Evolutionary conservation across 2,329 filamentous ascomycete species (phyloP).

Genomic region (Botrytis paeoniae): DNA sequence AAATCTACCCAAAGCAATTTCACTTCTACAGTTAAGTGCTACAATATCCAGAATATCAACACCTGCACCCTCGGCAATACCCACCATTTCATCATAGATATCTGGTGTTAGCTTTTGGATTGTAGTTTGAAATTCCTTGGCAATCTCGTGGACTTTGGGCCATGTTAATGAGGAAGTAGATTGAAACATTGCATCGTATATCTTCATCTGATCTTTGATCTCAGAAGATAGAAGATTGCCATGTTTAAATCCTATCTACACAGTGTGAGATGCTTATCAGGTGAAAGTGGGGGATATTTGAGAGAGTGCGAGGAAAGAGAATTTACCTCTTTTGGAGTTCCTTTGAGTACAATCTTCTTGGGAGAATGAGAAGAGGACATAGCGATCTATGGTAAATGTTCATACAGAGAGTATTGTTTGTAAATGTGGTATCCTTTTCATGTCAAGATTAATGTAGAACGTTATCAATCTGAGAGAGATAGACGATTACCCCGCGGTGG

Average conservation of each 20-base stretch:
- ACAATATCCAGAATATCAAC: constrained; percentile 5
- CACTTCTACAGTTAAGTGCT: constrained; percentile 2
- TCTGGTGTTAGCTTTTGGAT: constrained; percentile 1
- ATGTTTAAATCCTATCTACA: constrained; percentile 11
- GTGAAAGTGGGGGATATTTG: not conserved
- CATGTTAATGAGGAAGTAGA: not conserved
- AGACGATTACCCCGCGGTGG: not conserved
- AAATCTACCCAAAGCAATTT: not conserved
- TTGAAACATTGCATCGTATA: constrained; percentile 5
- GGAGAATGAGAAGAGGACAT: not conserved
- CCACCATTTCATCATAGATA: constrained; percentile 4
- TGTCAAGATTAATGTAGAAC: not conserved
- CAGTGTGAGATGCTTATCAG: not conserved
- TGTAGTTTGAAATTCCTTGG: not conserved
- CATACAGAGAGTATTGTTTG: not conserved
- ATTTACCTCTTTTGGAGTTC: not conserved
- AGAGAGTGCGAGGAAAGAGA: too few species aligned
- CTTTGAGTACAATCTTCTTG: not conserved
- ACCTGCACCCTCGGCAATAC: not conserved
- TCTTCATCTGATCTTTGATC: not conserved
- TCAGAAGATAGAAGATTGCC: not conserved
- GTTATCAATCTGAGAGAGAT: not conserved
- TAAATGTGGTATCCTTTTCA: not conserved
- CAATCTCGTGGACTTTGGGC: not conserved
- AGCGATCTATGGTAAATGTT: fast-evolving